phyloP scores from a whole-genome alignment of 2,329 filamentous ascomycete species.

The Aspergillus novoparasiticus region DNA sequence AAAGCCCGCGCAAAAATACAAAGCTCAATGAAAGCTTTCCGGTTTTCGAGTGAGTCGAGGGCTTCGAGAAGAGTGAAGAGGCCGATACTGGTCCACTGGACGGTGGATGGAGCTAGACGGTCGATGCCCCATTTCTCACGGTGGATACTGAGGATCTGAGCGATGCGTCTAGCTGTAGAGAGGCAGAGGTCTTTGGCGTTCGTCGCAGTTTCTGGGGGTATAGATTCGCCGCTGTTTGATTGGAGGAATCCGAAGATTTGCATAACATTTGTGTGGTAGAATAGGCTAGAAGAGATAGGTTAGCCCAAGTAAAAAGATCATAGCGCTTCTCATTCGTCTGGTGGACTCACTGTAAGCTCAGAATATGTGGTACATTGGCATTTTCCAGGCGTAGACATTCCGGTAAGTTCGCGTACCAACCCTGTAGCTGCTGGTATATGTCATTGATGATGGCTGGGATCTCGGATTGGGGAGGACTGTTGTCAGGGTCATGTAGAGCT shows the following conservation, averaged over 20 bases:
- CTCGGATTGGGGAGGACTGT: constrained; percentile 12
- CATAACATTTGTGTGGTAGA: constrained; percentile 31
- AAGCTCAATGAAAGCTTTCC: constrained; percentile 29
- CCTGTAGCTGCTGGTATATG: constrained; percentile 25
- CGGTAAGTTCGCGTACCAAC: constrained; percentile 29
- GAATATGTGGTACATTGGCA: constrained; percentile 26
- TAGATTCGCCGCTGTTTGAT: constrained; percentile 7
- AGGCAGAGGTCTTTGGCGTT: constrained; percentile 23
- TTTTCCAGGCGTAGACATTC: constrained; percentile 26
- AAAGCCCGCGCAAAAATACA: constrained; percentile 28
- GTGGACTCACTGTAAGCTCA: constrained; percentile 31
- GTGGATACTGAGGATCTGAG: constrained; percentile 26
- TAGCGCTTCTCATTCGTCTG: neutral
- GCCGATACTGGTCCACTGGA: constrained; percentile 30
- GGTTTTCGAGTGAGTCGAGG: constrained; percentile 24
- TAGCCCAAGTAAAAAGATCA: too few species aligned
- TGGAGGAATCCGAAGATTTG: constrained; percentile 32
- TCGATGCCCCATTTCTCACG: constrained; percentile 34
- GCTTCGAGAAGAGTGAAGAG: constrained; percentile 31
- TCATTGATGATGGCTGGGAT: constrained; percentile 17
- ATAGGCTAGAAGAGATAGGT: constrained; percentile 16
- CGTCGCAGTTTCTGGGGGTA: constrained; percentile 8
- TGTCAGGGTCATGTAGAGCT: constrained; percentile 20
- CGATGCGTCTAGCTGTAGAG: constrained; percentile 24
- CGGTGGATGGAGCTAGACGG: constrained; percentile 27